Percentiles rank a stretch among this genome's conserved stretches.
phyloP scores from a whole-genome alignment of 352 stramenopile species.

The Globisporangium yorkense region DNA sequence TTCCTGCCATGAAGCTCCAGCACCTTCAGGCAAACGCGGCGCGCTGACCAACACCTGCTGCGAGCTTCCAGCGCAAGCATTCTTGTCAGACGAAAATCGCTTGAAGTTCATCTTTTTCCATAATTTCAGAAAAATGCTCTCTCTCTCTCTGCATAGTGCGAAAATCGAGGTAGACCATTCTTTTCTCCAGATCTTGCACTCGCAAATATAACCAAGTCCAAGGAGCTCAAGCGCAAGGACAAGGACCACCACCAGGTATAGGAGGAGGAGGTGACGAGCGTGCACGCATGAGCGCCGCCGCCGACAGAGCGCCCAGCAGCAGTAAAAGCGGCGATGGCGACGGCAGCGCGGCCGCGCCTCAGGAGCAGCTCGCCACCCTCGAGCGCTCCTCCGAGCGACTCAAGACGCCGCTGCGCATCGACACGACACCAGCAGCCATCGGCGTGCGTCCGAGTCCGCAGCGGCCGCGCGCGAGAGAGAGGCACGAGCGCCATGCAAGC shows the following conservation, averaged over 20 bases:
- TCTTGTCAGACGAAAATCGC: too few species aligned
- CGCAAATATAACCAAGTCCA: neutral
- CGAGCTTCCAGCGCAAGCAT: too few species aligned
- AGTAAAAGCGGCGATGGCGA: too few species aligned
- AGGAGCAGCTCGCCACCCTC: too few species aligned
- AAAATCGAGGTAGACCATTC: neutral
- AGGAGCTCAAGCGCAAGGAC: neutral
- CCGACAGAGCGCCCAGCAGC: too few species aligned
- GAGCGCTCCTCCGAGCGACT: neutral
- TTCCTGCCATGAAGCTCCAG: too few species aligned
- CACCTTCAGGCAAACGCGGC: too few species aligned
- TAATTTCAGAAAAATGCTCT: too few species aligned
- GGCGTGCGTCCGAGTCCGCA: conserved; percentile 3
- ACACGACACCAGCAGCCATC: conserved; percentile 1
- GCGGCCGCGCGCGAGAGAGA: neutral
- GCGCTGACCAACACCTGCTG: too few species aligned
- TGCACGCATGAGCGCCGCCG: too few species aligned
- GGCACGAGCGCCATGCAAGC: conserved; percentile 1
- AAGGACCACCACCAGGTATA: neutral
- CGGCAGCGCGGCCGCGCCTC: too few species aligned
- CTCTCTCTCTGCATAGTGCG: neutral
- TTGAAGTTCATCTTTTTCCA: neutral
- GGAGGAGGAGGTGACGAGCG: too few species aligned
- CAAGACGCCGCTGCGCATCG: conserved; percentile 4
- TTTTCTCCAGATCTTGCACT: neutral